Evolutionary conservation across 2,329 filamentous ascomycete genomes (phyloP), one percentile per base, ranked within the genome.

Genomic region (Pseudogymnoascus sp.): DNA sequence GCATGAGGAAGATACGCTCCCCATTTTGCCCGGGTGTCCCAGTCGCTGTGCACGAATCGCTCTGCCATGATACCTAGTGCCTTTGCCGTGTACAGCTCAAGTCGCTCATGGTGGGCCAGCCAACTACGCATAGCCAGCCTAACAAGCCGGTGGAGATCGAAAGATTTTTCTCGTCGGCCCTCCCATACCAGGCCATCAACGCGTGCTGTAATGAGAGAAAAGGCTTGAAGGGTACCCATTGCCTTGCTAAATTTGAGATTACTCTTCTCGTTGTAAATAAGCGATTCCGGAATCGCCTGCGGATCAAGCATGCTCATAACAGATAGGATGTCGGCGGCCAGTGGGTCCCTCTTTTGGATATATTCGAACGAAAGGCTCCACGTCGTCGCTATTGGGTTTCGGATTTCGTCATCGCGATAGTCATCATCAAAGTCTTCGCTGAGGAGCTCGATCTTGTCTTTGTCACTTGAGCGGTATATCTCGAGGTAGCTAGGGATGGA

Each of bases 291-390:
- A 61, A 76, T 73, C 40, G 70, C 65, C 26, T 66, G 67, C 15
- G 67, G 63, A 41, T 69, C 57, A 24, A 74, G 64, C 61, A 71
- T 75, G 9, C 71, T 68, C 66, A 75, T 73, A 10, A 72, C 71
- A 9, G 66, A 73, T 21, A 76, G 66, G 58, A 72, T 72, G 13
- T 73, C 67, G 1, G 67, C 67, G 5, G 74, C 75, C n/a, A 74
- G 59, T 15, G 61, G 41, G 62, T 76, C 63, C 11, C 66, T 35
- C 17, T 61, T 44, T 41, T 64, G 67, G 24, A 76, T 74, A 39
- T 73, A 67, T 8, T 71, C 61, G 54, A 76, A 75, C 8, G 72
- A 74, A 29, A 76, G 70, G 4, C 71, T 65, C 73, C 71, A 76
- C 24, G 72, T 76, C 9, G 66, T 72, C 6, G 69, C 69, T 29